Conservation (phyloP, 1,139 yeast genomes). For the Pichia sp. region DNA sequence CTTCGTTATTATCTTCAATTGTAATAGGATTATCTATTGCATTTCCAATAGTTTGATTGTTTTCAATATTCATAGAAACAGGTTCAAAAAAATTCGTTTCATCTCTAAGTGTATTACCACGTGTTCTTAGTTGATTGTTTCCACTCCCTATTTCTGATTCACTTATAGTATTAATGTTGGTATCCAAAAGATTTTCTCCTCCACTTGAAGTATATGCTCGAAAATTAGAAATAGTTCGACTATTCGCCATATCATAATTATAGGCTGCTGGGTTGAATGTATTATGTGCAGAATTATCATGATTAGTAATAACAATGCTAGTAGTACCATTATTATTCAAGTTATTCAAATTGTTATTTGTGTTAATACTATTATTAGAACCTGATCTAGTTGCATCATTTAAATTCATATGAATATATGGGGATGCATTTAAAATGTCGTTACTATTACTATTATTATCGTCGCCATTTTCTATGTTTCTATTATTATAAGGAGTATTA, state of each 20-base stretch:
- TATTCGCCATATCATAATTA: constrained; percentile 24
- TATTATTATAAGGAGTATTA: no score
- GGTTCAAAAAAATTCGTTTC: constrained; percentile 1
- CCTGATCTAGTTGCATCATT: no score
- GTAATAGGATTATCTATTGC: constrained; percentile 8
- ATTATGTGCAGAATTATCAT: constrained; percentile 20
- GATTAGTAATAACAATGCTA: constrained; percentile 9
- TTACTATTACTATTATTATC: no score
- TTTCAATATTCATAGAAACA: constrained; percentile 9
- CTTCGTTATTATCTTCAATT: constrained; percentile 4
- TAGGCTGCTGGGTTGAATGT: constrained; percentile 24
- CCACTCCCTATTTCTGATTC: no score
- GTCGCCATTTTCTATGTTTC: no score
- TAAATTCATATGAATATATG: no score
- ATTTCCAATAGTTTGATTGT: constrained; percentile 11
- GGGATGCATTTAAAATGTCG: no score
- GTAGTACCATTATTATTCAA: not conserved
- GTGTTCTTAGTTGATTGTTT: constrained; percentile 3
- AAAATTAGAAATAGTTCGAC: constrained; percentile 28
- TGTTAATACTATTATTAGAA: not conserved
- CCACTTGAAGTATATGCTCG: constrained; percentile 11
- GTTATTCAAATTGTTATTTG: not conserved
- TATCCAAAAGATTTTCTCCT: no score
- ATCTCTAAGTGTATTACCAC: constrained; percentile 12
- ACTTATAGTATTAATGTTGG: not conserved